These are phyloP conservation scores for Verbena officinalis DNA, from an alignment of 257 asterid species.

Conservation along the genomic window DNA sequence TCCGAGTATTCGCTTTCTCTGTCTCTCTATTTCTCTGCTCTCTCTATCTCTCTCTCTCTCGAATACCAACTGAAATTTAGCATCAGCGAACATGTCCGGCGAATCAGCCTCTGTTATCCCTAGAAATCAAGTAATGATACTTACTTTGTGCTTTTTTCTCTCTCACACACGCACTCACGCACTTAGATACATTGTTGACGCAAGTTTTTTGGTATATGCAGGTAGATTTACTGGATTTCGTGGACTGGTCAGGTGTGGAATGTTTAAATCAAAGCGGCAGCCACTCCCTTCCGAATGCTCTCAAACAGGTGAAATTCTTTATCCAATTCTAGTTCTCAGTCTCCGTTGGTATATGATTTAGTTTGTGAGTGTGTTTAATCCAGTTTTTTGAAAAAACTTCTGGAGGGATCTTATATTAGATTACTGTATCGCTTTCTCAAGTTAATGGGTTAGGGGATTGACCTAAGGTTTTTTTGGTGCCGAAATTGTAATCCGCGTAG, in stretches of 20 bases:
- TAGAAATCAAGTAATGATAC: conserved; percentile 47
- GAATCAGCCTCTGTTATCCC: conserved; percentile 57
- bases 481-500: not conserved
- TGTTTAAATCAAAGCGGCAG: conserved; percentile 61
- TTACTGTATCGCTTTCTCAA: not conserved
- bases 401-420: not conserved
- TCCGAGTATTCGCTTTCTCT: not conserved
- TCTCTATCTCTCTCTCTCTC: conserved; percentile 13
- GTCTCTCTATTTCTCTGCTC: not conserved
- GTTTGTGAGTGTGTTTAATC: not conserved
- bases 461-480: not conserved
- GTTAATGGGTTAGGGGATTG: not conserved
- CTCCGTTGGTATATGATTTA: not conserved
- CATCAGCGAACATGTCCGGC: conserved; percentile 48
- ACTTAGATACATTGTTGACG: not conserved
- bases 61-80: not conserved
- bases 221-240: conserved; percentile 72
- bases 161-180: no score
- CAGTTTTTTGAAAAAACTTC: not conserved
- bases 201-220: conserved; percentile 20
- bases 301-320: conserved; percentile 54
- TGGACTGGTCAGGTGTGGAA: conserved; percentile 74
- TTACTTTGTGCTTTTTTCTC: not conserved
- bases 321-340: not conserved
- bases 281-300: conserved; percentile 57